Percentiles rank a stretch among this genome's conserved stretches.
phyloP scores from a whole-genome alignment of 192 early-diverging fungal genomes.

The Spizellomyces sp. region DNA sequence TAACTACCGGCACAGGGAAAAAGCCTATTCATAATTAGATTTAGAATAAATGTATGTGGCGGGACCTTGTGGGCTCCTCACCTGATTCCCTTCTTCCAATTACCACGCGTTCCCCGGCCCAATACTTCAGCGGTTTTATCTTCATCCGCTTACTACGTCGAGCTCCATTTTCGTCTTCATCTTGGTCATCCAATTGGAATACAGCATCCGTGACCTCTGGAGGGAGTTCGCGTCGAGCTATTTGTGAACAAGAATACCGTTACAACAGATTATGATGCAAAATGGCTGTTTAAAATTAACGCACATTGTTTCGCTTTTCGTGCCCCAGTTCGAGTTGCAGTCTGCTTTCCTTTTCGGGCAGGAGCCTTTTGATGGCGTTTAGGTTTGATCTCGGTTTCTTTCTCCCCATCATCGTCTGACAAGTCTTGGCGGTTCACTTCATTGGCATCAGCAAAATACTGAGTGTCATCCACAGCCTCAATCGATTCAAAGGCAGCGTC shows the following conservation, averaged over 20 bases:
- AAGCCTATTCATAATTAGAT: constrained; percentile 1
- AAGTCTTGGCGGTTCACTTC: neutral
- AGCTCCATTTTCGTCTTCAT: constrained; percentile 26
- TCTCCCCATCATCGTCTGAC: neutral
- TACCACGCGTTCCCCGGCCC: constrained; percentile 40
- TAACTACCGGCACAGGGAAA: constrained; percentile 20
- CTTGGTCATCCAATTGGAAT: constrained; percentile 4
- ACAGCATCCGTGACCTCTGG: constrained; percentile 6
- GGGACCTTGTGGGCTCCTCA: constrained; percentile 4
- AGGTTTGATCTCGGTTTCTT: constrained; percentile 6
- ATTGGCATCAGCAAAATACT: neutral
- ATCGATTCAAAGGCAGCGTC: too few relatives aligned
- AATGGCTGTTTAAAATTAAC: too few relatives aligned
- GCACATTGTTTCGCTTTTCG: too few relatives aligned
- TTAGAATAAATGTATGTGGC: neutral
- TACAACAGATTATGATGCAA: too few relatives aligned
- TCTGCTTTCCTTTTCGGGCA: neutral
- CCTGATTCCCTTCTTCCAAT: constrained; percentile 31
- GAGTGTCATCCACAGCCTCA: too few relatives aligned
- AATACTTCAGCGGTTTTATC: constrained; percentile 41
- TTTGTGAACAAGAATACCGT: too few relatives aligned
- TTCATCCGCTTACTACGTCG: constrained; percentile 33
- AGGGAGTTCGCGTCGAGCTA: constrained; percentile 1
- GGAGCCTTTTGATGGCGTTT: neutral
- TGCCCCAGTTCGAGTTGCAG: neutral